Evolutionary conservation across 345 rosid genomes (phyloP), one percentile per base, ranked within the genome.

Genomic region (Acer yangbiense): DNA sequence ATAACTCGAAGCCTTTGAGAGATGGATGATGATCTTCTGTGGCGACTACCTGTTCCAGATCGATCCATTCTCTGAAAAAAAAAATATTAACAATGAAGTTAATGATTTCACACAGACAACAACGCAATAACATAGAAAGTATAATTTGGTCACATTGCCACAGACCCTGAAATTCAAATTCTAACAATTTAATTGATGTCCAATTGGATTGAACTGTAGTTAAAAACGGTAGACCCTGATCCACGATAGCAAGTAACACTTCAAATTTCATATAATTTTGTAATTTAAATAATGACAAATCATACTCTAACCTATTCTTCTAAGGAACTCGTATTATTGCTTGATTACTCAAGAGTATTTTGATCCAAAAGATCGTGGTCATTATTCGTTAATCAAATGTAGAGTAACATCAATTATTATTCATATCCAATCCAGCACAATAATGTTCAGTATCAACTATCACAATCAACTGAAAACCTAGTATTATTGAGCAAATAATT

Each of bases 41-140:
- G 91, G 68, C 89, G 91, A 82, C 92, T 87, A 65, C 92, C 90
- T 20, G 88, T 88, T 75, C 97, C 99, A 64, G 98, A 90, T 75
- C 89, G 88, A 78, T 96, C 98, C 88, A 88, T 86, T 83, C 97
- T 90, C 97, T 94, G 77, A 80, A 83, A 83, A 82, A 72, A 0
- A 44, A 29, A 8, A 9, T 81, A 73, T 55, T 77, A 77, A 62
- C 23, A 48, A 69, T 7, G 66, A 61, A 72, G 20, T 18, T 32
- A 83, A 60, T 23, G 64, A 68, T 41, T 68, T 0, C 21, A 12
- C 69, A 55, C 54, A 9, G 76, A 13, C 61, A 48, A 72, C 55
- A 61, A 18, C 50, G 12, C 4, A 76, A 64, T 25, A 65, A 39
- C 69, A 20, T 35, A 17, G 23, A 29, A 48, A 25, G 25, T 65